phyloP scores from a whole-genome alignment of 169 alveolate species.

The Eimeria maxima region DNA sequence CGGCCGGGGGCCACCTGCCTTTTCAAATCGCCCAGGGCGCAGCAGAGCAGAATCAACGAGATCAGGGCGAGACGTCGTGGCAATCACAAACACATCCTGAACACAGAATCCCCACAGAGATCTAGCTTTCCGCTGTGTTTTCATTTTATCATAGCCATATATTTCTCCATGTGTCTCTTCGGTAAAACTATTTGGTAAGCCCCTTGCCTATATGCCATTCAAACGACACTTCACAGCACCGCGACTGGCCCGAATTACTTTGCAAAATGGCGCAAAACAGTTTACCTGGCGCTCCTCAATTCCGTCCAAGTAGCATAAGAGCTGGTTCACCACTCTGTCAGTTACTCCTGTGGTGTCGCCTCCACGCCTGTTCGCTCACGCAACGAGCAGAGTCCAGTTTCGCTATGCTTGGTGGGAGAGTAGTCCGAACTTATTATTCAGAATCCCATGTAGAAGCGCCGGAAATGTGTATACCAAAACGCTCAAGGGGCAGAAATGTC shows the following conservation, averaged over 20 bases:
- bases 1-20: slow-evolving; percentile 22
- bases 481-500: not conserved
- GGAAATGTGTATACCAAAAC: not conserved
- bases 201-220: not conserved
- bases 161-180: not conserved
- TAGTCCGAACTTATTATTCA: not conserved
- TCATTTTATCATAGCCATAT: not conserved
- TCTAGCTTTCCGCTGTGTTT: not conserved
- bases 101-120: not conserved
- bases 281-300: slow-evolving; percentile 78
- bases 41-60: slow-evolving; percentile 99
- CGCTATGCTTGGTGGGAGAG: not conserved
- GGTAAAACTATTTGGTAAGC: not conserved
- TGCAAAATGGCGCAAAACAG: not conserved
- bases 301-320: slow-evolving; percentile 92
- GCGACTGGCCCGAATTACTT: not conserved
- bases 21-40: slow-evolving; percentile 97
- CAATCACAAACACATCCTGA: slow-evolving; percentile 96
- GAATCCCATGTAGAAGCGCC: not conserved
- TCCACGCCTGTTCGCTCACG: slow-evolving; percentile 85
- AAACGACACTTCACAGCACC: not conserved
- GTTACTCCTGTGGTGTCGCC: slow-evolving; percentile 94
- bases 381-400: not conserved
- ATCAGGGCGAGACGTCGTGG: slow-evolving; percentile 99
- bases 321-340: slow-evolving; percentile 95